Evolutionary conservation across 495 filamentous ascomycete species (phyloP).

Genomic region (Neurospora sp.): DNA sequence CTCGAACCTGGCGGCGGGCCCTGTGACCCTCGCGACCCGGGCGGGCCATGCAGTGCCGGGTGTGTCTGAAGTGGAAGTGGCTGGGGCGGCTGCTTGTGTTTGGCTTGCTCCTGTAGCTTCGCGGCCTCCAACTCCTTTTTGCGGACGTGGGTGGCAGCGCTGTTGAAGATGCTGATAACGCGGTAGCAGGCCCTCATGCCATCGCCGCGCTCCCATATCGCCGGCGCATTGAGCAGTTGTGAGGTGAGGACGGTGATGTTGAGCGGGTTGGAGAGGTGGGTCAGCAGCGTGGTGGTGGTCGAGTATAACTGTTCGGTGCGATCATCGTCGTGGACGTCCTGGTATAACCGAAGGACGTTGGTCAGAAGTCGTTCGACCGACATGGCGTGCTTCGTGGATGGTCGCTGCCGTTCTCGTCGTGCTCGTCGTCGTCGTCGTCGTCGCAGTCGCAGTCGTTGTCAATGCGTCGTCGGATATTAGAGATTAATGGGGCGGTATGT

Average conservation of each 20-base stretch:
- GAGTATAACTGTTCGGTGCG: conserved; percentile 54
- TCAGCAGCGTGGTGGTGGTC: conserved; percentile 72
- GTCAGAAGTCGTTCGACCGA: conserved; percentile 42
- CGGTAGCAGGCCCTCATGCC: conserved; percentile 63
- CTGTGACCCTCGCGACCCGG: neutral
- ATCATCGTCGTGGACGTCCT: conserved; percentile 37
- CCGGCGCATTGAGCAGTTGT: conserved; percentile 76
- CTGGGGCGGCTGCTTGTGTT: conserved; percentile 8
- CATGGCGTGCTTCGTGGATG: conserved; percentile 21
- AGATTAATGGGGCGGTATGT: neutral
- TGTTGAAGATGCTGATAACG: conserved; percentile 81
- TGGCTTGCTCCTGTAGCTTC: conserved; percentile 4
- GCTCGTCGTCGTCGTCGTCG: neutral
- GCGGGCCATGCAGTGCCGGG: neutral
- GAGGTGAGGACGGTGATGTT: conserved; percentile 84
- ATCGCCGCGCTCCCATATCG: conserved; percentile 63
- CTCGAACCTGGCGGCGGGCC: neutral
- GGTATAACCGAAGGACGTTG: conserved; percentile 40
- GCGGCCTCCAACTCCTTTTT: conserved; percentile 47
- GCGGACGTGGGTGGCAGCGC: conserved; percentile 59
- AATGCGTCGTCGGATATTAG: neutral
- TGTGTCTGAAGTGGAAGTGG: neutral
- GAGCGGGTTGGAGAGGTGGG: conserved; percentile 76
- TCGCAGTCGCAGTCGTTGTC: neutral
- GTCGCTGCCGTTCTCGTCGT: neutral